Base-by-base conservation (phyloP, 805 yeast genomes). In the Candida caryicola region DNA sequence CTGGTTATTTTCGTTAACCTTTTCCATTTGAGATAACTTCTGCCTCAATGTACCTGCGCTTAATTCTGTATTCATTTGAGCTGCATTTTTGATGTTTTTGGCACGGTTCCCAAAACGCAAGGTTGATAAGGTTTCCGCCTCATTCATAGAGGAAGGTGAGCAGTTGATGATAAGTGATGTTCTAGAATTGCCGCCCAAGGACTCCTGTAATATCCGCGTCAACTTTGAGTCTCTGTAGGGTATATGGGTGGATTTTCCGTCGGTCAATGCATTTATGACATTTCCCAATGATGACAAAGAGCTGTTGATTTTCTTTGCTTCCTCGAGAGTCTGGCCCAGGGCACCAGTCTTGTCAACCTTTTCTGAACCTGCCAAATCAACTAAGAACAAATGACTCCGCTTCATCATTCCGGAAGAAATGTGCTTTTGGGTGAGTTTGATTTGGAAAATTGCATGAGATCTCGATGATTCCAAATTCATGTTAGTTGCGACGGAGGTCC, bases 351-450 rank as follows among this genome's bases (percentile, higher is more conserved):
- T 82, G 41, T 79, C 79, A 27, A 82, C 78, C 56, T 81, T 85
- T 58, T 90, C 96, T 16, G 91, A 81, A 4, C 96, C 95, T 0
- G 95, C 95, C 46, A 88, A 69, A 61, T 88, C 96, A 9, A 87
- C 91, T 26, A 88, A 59, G 50, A 81, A 83, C 43, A 88, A 66
- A 41, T 76, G 79, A 4, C 89, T 82, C 27, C 72, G 67, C 54
- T 77, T 82, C 15, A 76, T 67, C 5, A 77, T 70, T 10, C 84
- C 85, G n/a, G 73, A 69, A 3, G 60, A 60, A 14, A 68, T 44
- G 48, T 75, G 71, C 52, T 76, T 77, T 51, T 85, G 91, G n/a
- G 74, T 66, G 5, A 89, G 63, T 35, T 74, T 75, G 4, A 90
- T 68, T 38, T 82, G 83, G 44, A 87, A 78, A 21, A 89, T 83